Conservation (phyloP, 139 green algal genomes). For the Chlorella sp. region DNA sequence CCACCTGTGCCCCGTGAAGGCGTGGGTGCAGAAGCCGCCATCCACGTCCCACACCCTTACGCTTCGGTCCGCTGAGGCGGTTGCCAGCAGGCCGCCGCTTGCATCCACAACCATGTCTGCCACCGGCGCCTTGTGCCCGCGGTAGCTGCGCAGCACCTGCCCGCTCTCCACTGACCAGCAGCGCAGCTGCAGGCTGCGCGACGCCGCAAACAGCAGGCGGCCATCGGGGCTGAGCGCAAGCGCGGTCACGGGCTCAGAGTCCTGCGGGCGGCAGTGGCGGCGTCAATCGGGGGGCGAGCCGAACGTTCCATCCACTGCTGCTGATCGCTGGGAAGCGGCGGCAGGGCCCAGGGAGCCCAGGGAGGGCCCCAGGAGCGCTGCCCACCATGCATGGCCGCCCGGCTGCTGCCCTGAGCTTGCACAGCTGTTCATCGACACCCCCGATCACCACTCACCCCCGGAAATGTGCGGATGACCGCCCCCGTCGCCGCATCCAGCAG, state of each 20-base stretch:
- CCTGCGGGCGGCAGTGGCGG: constrained; percentile 51
- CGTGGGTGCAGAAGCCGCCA: constrained; percentile 90
- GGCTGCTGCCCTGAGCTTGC: too few relatives aligned
- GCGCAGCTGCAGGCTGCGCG: constrained; percentile 74
- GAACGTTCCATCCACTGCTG: neutral
- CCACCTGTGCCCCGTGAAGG: constrained; percentile 83
- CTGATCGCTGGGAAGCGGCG: neutral
- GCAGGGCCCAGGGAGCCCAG: too few relatives aligned
- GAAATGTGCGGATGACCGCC: constrained; percentile 62
- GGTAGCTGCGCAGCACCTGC: constrained; percentile 59
- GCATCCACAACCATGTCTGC: constrained; percentile 81
- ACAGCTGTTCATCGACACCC: neutral
- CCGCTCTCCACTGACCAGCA: constrained; percentile 72
- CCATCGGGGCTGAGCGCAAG: constrained; percentile 81
- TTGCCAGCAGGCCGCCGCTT: constrained; percentile 82
- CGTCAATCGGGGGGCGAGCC: neutral
- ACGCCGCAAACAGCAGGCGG: constrained; percentile 74
- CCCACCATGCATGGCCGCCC: neutral
- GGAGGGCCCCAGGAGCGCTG: too few relatives aligned
- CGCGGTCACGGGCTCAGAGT: constrained; percentile 88
- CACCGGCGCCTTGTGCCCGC: constrained; percentile 81
- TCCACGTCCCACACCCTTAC: constrained; percentile 82
- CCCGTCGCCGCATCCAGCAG: constrained; percentile 73
- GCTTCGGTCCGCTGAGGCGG: constrained; percentile 70
- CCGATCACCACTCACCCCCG: constrained; percentile 60